Percentiles rank a stretch among this genome's conserved stretches.
Conservation (phyloP, 176 grass and related monocot species). For the Oropetium thomaeum region DNA sequence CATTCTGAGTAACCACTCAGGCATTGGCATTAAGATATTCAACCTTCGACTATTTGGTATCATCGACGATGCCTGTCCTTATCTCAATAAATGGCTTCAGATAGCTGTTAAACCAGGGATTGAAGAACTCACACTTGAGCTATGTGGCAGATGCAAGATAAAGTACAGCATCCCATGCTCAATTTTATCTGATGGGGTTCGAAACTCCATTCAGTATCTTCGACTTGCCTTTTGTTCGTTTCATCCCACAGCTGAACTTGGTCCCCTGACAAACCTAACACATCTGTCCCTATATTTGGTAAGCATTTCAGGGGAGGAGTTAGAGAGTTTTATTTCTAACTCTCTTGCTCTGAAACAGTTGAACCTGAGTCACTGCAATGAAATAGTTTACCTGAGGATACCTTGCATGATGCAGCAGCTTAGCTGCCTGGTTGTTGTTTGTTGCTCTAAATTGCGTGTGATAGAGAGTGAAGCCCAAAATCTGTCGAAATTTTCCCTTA, state of each 20-base stretch:
- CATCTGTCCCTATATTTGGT: not conserved
- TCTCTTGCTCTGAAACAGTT: not conserved
- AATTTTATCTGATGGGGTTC: no score
- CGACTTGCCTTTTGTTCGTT: not conserved
- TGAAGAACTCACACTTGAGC: no score
- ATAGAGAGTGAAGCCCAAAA: not conserved
- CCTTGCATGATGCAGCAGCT: not conserved
- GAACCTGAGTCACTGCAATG: not conserved
- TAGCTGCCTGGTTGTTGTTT: not conserved
- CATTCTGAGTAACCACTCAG: no score
- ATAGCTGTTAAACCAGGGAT: no score
- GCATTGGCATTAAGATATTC: no score
- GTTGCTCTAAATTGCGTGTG: not conserved
- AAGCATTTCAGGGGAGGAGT: not conserved
- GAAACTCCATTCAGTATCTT: not conserved
- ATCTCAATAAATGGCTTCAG: no score
- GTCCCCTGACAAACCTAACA: not conserved
- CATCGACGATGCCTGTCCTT: no score
- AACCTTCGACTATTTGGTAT: no score
- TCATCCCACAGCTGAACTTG: not conserved
- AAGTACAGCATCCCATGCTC: no score
- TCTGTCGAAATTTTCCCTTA: not conserved
- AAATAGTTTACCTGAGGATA: not conserved
- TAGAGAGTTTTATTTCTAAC: conserved; percentile 4
- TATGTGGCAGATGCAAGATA: no score